Evolutionary conservation across 2,329 filamentous ascomycete species (phyloP), one percentile per base, ranked within the genome.

Genomic region (Clonostachys byssicola): DNA sequence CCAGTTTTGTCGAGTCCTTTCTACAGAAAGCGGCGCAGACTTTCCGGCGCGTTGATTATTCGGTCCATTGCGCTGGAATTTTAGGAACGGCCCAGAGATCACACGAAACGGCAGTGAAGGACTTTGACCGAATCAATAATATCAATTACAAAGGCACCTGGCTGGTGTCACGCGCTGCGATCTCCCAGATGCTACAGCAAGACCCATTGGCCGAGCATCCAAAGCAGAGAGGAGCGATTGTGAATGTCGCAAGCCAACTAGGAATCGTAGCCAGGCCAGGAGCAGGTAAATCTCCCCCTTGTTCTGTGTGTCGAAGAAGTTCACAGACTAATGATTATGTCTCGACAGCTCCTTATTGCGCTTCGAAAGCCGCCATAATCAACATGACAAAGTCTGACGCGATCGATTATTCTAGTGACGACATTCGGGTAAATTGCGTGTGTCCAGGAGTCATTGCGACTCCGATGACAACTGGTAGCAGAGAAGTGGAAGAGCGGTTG

Each of bases 321-420:
- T 34, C 8, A 40, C 30, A 39, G 17, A 47, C 20, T 42, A 34
- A 39, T 18, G 12, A 16, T 14, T 16, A 9, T 39, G 3, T 30
- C 1, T 30, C 41, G n/a, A 34, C 13, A 77, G 77, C 77, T 10
- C 69, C 76, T 2, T 83, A 82, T 51, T 81, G 75, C 46, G 75
- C 73, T 0, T 80, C 77, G 5, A 84, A 83, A 51, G 72, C 78
- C 13, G 80, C 78, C 0, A 71, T 83, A 3, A 74, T 83, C 44
- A 76, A 73, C 18, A 72, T 83, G 72, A 83, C 80, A 0, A 65
- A 72, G 6, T 66, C 74, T 1, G 78, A 80, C 52, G 77, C 76
- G 2, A 78, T 80, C 17, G 74, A 83, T 52, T 81, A 81, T 54
- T 74, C 77, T 0, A 51, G 52, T n/a, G 63, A 69, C 36, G 58